Conservation (phyloP, 192 early-diverging fungal species). For the Umbelopsis sp. region DNA sequence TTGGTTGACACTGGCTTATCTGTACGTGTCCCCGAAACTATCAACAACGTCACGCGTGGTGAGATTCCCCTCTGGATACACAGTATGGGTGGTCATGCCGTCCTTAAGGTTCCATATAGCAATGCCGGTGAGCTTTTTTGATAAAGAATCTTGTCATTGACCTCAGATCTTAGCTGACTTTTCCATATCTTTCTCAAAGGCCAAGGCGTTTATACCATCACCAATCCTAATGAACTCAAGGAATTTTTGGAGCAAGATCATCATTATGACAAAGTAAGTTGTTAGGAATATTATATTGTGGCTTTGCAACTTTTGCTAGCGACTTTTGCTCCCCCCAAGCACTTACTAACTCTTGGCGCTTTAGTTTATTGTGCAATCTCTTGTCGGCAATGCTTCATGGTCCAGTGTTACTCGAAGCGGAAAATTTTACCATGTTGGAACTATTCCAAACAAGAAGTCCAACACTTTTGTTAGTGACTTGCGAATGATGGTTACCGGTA, state of each 20-base stretch:
- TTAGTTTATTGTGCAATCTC: slow-evolving; percentile 82
- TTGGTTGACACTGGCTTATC: slow-evolving; percentile 67
- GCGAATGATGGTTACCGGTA: slow-evolving; percentile 86
- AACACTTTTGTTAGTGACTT: slow-evolving; percentile 85
- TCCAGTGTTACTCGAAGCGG: slow-evolving; percentile 71
- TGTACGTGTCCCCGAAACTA: slow-evolving; percentile 81
- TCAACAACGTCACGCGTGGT: slow-evolving; percentile 78
- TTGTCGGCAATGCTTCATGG: slow-evolving; percentile 89
- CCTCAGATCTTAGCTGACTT: background rate
- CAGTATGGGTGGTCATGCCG: slow-evolving; percentile 86
- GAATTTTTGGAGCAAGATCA: slow-evolving; percentile 77
- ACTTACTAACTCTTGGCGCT: background rate
- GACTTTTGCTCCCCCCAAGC: background rate
- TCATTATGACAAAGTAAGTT: slow-evolving; percentile 74
- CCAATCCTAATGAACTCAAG: slow-evolving; percentile 70
- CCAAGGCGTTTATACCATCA: slow-evolving; percentile 92
- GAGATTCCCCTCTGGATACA: slow-evolving; percentile 84
- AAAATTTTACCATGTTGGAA: slow-evolving; percentile 89
- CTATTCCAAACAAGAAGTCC: slow-evolving; percentile 89
- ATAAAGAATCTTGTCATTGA: too few species aligned
- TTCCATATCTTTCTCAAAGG: slow-evolving; percentile 38
- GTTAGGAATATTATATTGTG: background rate
- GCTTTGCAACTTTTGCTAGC: too few species aligned
- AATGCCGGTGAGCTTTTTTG: slow-evolving; percentile 64
- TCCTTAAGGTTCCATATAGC: slow-evolving; percentile 84